These are phyloP conservation scores for Yamadazyma pseudoaaseri DNA, from an alignment of 1,139 yeast genomes.

Conservation along the genomic window DNA sequence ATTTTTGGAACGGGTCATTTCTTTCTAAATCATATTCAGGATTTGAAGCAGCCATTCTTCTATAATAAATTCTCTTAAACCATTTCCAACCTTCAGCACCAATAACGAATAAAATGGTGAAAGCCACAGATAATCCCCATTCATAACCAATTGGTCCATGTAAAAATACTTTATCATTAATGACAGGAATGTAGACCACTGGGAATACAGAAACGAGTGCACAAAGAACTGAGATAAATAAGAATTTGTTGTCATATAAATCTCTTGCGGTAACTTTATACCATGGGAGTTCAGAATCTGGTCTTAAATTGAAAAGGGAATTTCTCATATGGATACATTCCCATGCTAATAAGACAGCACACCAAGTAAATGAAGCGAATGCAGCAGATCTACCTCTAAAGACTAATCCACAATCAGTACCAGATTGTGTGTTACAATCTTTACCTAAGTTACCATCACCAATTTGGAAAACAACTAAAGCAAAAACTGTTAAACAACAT, in stretches of 20 bases:
- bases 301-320: slow-evolving; percentile 75
- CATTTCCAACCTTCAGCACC: slow-evolving; percentile 71
- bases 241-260: slow-evolving; percentile 72
- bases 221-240: slow-evolving; percentile 78
- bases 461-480: slow-evolving; percentile 60
- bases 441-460: slow-evolving; percentile 69
- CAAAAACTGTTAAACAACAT: slow-evolving; percentile 68
- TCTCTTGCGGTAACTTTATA: slow-evolving; percentile 58
- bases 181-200: slow-evolving; percentile 83
- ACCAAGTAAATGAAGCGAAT: slow-evolving; percentile 88
- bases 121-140: slow-evolving; percentile 79
- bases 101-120: slow-evolving; percentile 54
- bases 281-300: slow-evolving; percentile 60
- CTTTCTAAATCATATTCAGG: slow-evolving; percentile 68
- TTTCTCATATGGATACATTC: slow-evolving; percentile 78
- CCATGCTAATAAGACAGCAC: slow-evolving; percentile 85
- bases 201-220: slow-evolving; percentile 80
- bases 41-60: slow-evolving; percentile 40
- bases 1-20: slow-evolving; percentile 62
- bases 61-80: slow-evolving; percentile 56
- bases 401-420: slow-evolving; percentile 54
- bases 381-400: slow-evolving; percentile 80
- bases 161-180: slow-evolving; percentile 72
- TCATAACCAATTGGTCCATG: slow-evolving; percentile 76
- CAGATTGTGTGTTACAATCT: slow-evolving; percentile 50